Evolutionary conservation across 108 stramenopile species (phyloP), one percentile per base, ranked within the genome.

Genomic region (Cyclostephanos invisitatus): DNA sequence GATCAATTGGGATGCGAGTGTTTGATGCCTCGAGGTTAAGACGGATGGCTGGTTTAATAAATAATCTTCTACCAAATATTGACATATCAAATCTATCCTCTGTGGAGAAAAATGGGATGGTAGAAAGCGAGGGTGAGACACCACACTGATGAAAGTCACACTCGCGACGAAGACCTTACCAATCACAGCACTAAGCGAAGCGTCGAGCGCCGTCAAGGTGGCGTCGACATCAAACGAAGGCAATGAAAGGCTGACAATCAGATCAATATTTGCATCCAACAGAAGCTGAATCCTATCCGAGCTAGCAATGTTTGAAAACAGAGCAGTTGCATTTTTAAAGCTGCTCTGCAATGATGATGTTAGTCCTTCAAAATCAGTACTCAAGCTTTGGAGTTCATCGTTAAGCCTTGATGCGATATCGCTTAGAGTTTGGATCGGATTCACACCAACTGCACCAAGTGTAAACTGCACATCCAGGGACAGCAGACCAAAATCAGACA

Each of bases 1-100:
- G 37, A 46, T 63, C 62, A 63, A 63, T 63, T 63, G 44, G 55
- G 55, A 56, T 15, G 55, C 55, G 55, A 56, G 20, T 56, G 24
- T 56, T 56, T 0, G 1, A 7, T 56, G 55, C 55, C 25, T 6
- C 5, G 24, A 56, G 55, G 27, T 25, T 28, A 56, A 56, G 55
- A 24, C 28, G 24, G 21, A 56, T 56, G 28, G 11, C 25, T 11
- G 55, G 55, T 14, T 56, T 25, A 15, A 56, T 56, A 15, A 25
- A 28, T 5, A 56, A 56, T 25, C 5, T 7, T 28, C 28, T 56
- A 7, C 24, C 55, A 25, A 2, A 25, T 7, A 56, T 25, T 56
- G 25, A 12, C 8, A 56, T 56, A 28, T 28, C 15, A 15, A 56
- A 56, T 56, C 15, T 25, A 56, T 56, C 28, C 55, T 10, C 55